Evolutionary conservation across 352 stramenopile species (phyloP).

Genomic region (Elongisporangium prolatum): DNA sequence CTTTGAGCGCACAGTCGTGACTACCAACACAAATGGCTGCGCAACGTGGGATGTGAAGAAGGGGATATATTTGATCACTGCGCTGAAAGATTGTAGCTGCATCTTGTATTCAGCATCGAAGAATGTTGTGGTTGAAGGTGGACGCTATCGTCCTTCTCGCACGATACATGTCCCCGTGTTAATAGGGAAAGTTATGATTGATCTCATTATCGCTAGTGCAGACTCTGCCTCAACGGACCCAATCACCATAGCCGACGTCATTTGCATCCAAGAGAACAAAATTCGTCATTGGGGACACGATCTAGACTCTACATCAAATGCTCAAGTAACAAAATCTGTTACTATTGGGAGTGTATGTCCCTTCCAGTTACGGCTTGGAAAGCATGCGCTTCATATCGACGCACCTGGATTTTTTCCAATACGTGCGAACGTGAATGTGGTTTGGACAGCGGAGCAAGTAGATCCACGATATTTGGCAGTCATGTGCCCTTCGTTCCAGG

Average conservation of each 20-base stretch:
- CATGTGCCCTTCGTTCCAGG: slow-evolving; percentile 25
- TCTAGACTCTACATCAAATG: not conserved
- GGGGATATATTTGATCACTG: slow-evolving; percentile 53
- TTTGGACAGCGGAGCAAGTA: slow-evolving; percentile 24
- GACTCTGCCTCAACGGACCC: not conserved
- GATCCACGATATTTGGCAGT: slow-evolving; percentile 28
- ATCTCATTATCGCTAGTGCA: slow-evolving; percentile 10
- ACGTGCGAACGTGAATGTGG: slow-evolving; percentile 19
- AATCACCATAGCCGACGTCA: not conserved
- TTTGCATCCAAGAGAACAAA: not conserved
- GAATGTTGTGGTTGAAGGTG: slow-evolving; percentile 60
- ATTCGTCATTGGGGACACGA: not conserved
- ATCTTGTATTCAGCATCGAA: slow-evolving; percentile 68
- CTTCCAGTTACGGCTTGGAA: slow-evolving; percentile 42
- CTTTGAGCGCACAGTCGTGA: slow-evolving; percentile 33
- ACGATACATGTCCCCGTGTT: slow-evolving; percentile 57
- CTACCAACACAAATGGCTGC: slow-evolving; percentile 32
- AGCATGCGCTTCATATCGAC: slow-evolving; percentile 27
- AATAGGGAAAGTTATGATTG: slow-evolving; percentile 43
- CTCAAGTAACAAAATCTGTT: not conserved
- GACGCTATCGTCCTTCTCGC: slow-evolving; percentile 36
- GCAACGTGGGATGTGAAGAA: slow-evolving; percentile 53
- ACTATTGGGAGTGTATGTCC: slow-evolving; percentile 16
- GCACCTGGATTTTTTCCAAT: slow-evolving; percentile 19
- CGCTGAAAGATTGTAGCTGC: slow-evolving; percentile 42